Conservation (phyloP, 1,284 basidiomycete species). For the Mycena citricolor region DNA sequence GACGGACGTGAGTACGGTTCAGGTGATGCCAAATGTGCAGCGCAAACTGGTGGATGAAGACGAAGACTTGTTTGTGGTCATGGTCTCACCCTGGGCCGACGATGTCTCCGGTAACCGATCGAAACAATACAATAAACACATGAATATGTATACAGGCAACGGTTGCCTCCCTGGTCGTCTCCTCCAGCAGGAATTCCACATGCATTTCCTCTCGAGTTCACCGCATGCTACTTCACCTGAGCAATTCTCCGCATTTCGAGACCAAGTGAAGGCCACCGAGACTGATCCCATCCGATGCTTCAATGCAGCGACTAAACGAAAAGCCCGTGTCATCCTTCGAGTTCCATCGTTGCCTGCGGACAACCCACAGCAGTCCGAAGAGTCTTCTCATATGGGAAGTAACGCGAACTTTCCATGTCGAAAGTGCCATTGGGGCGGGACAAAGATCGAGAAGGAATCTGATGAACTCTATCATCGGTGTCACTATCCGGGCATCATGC, state of each 20-base stretch:
- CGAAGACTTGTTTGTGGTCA: conserved; percentile 12
- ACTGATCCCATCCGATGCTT: neutral
- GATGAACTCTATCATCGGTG: conserved; percentile 2
- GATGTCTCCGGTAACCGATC: conserved; percentile 26
- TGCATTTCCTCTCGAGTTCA: conserved; percentile 15
- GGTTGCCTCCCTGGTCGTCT: conserved; percentile 10
- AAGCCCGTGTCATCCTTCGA: conserved; percentile 1
- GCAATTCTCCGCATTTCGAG: conserved; percentile 1
- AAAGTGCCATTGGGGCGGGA: conserved; percentile 2
- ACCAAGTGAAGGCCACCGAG: conserved; percentile 8
- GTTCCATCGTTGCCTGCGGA: conserved; percentile 7
- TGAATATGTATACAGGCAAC: conserved; percentile 23
- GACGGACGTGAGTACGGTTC: neutral
- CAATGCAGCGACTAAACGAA: neutral
- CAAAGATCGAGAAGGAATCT: conserved; percentile 1
- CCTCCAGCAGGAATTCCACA: conserved; percentile 16
- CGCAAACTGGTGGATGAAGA: neutral
- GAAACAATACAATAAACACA: conserved; percentile 31
- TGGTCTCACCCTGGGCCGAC: conserved; percentile 19
- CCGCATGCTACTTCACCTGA: conserved; percentile 10
- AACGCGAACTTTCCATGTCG: conserved; percentile 8
- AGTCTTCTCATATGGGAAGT: conserved; percentile 10
- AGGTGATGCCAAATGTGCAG: neutral
- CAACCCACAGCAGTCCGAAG: conserved; percentile 14
- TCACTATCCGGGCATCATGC: neutral